Base-by-base conservation (phyloP, 805 yeast genomes). In the Naumovozyma baii region DNA sequence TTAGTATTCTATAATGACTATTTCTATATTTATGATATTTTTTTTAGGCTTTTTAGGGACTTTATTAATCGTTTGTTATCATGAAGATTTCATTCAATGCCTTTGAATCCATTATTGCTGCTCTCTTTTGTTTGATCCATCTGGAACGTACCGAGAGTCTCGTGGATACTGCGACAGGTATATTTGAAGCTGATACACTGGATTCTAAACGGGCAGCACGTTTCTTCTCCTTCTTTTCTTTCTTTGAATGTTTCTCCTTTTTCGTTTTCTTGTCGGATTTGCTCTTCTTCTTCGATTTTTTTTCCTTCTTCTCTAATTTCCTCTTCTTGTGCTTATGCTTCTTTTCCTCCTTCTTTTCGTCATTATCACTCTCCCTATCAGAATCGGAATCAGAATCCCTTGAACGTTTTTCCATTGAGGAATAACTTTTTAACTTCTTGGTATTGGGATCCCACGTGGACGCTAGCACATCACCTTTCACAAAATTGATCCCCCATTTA, bases 31-130 rank as follows among this genome's bases (percentile, higher is more conserved):
- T n/a, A n/a, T n/a, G n/a, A n/a, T n/a, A n/a, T n/a, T n/a, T n/a
- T n/a, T n/a, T n/a, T n/a, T n/a, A n/a, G n/a, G n/a, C n/a, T n/a
- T n/a, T n/a, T n/a, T n/a, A n/a, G n/a, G n/a, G 28, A 8, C 7
- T 12, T 22, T 33, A 28, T 29, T 38, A 49, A 37, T 39, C 44
- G 46, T 69, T 72, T 19, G 81, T 68, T 35, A 87, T 75, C 96
- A 90, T 90, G 57, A 90, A 84, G 42, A 90, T 90, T 62, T 90
- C 97, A 50, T 84, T 86, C 45, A 90, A 70, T 12, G 95, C 87
- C 59, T 85, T 79, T 2, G 82, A 73, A 57, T 90, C 97, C 78
- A 82, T 75, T 0, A 88, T 86, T 1, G 96, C 90, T 9, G 94
- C 92, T 52, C 92, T 73, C 59, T 90, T 90, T 59, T 87, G 95